phyloP scores from a whole-genome alignment of 306 rosid species.

The Delonix regia region DNA sequence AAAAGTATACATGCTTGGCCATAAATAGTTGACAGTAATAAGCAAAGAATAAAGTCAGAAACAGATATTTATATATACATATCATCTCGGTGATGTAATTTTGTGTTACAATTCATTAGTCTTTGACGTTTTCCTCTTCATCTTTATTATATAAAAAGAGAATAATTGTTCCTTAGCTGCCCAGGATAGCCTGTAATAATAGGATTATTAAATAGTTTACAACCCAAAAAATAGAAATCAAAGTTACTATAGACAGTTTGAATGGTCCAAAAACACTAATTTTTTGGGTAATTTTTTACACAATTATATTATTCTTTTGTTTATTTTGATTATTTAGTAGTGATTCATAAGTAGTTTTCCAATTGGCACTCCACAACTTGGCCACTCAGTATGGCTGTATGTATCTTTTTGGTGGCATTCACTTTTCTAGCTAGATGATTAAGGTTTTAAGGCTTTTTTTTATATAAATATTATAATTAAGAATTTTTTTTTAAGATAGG shows the following conservation, averaged over 20 bases:
- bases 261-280: not conserved
- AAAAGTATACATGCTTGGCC: conserved; percentile 29
- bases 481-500: no score
- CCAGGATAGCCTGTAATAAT: not conserved
- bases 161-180: not conserved
- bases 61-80: not conserved
- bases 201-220: not conserved
- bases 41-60: conserved; percentile 46
- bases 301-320: no score
- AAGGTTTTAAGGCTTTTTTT: no score
- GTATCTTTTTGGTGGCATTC: conserved; percentile 32
- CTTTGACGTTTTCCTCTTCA: conserved; percentile 24
- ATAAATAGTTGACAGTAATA: conserved; percentile 7
- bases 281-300: not conserved
- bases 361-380: conserved; percentile 30
- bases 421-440: not conserved
- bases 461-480: no score
- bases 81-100: conserved; percentile 35
- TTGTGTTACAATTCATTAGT: not conserved
- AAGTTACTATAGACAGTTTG: not conserved
- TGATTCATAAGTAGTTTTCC: conserved; percentile 23
- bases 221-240: not conserved
- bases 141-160: not conserved
- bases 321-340: not conserved
- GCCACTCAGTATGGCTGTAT: not conserved